Base-by-base conservation (phyloP, 768 basidiomycete species). In the Psilocybe subaeruginosa region DNA sequence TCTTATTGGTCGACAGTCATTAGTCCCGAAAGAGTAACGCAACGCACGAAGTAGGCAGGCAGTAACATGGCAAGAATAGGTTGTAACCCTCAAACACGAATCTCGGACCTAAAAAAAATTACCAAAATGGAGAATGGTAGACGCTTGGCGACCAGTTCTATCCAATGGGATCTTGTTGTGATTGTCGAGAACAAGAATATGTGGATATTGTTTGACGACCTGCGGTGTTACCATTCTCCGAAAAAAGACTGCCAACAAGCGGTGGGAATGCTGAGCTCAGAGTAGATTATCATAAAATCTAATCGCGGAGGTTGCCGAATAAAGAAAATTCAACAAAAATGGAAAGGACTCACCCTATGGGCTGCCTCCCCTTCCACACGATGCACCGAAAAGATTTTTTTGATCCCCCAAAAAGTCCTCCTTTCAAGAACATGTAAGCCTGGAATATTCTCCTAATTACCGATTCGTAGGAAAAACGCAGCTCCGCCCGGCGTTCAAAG, bases 281-380 rank as follows among this genome's bases (percentile, higher is more conserved):
- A 54, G 43, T 55, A 51, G 55, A 60, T 63, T 37, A 54, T 54
- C 54, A 49, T 59, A 31, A 49, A 64, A 72, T 71, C 67, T 70
- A 71, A 72, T 72, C 69, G 19, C 67, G 67, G 62, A 59, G 61
- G 66, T 70, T 68, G 65, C 70, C 65, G 61, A 56, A 50, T 41
- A 8, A 39, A 37, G n/a, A 27, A 50, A 37, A 46, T 43, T 37
- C 46, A n/a, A 47, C 47, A 7, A 58, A 23, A 60, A 62, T 61
- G 62, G 60, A 61, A 56, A 43, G 48, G 41, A 56, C 61, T 52
- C 51, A 61, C 61, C 52, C 14, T 45, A 39, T 56, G 47, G 17
- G 45, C 49, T 43, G 52, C 62, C 60, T 66, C 57, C 58, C 62
- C 57, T 65, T 61, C 61, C 62, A 68, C 68, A 62, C 68, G 65